A percentile compares a stretch with the other conserved stretches of the same genome.
These are phyloP conservation scores for Berkeleyomyces basicola DNA, from an alignment of 2,329 filamentous ascomycete species.

Conservation along the genomic window DNA sequence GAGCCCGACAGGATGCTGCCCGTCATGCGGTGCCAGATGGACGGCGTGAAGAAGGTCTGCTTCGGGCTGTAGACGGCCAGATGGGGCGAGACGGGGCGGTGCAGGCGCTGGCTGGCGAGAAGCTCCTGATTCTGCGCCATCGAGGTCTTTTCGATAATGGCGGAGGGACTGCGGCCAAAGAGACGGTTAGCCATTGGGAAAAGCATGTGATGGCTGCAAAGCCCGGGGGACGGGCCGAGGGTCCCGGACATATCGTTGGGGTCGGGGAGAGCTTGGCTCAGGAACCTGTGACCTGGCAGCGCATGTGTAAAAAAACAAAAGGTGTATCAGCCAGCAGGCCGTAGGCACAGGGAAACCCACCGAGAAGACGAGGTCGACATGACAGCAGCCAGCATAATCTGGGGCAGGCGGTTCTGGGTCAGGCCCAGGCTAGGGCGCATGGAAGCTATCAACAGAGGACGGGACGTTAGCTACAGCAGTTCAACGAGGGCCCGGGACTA, in stretches of 20 bases:
- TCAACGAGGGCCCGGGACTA: background rate
- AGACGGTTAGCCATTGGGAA: slow-evolving; percentile 2
- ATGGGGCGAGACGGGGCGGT: slow-evolving; percentile 72
- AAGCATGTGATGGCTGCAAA: background rate
- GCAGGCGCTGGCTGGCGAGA: slow-evolving; percentile 64
- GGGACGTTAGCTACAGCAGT: background rate
- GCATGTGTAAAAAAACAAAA: too few species aligned
- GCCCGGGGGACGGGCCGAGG: background rate
- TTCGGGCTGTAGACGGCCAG: slow-evolving; percentile 71
- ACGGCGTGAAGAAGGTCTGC: slow-evolving; percentile 68
- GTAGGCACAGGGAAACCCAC: slow-evolving; percentile 22
- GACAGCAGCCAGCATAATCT: slow-evolving; percentile 27
- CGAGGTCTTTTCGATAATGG: slow-evolving; percentile 41
- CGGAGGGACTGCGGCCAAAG: slow-evolving; percentile 26
- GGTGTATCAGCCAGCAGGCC: too few species aligned
- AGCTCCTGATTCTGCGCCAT: slow-evolving; percentile 40
- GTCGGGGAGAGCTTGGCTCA: background rate
- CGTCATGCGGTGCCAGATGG: slow-evolving; percentile 67
- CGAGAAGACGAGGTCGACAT: slow-evolving; percentile 30
- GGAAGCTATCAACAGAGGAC: background rate
- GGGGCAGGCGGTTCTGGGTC: slow-evolving; percentile 27
- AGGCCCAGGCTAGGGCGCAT: slow-evolving; percentile 12
- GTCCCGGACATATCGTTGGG: background rate
- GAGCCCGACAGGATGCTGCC: slow-evolving; percentile 53
- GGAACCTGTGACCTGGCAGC: background rate